Evolutionary conservation across 2,329 filamentous ascomycete genomes (phyloP).

Genomic region (Aspergillus ochraceoroseus): DNA sequence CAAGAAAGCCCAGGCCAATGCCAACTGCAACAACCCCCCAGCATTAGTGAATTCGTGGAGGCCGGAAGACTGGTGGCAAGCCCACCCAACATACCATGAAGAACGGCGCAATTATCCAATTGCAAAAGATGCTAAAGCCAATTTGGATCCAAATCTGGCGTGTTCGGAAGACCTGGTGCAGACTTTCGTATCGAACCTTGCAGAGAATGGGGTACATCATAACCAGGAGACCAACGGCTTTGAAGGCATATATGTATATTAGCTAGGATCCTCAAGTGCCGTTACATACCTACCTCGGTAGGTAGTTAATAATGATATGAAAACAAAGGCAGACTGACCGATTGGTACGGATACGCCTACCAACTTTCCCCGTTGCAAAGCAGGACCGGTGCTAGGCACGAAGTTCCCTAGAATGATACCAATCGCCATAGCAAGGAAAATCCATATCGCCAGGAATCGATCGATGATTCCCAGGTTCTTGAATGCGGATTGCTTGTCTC

Average conservation of each 20-base stretch:
- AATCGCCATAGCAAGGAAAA: slow-evolving; percentile 69
- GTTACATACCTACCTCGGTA: not conserved
- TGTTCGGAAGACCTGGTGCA: slow-evolving; percentile 62
- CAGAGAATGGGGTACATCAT: slow-evolving; percentile 96
- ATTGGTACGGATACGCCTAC: slow-evolving; percentile 65
- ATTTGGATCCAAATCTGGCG: slow-evolving; percentile 70
- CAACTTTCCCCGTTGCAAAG: slow-evolving; percentile 65
- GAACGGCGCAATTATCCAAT: slow-evolving; percentile 78
- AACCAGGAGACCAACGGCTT: slow-evolving; percentile 72
- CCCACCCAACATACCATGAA: too few species aligned
- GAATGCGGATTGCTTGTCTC: too few species aligned
- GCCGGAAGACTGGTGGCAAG: too few species aligned
- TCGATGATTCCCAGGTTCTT: slow-evolving; percentile 20
- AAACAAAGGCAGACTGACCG: slow-evolving; percentile 40
- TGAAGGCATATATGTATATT: too few species aligned
- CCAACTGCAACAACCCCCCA: slow-evolving; percentile 39
- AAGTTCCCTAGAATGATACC: slow-evolving; percentile 73
- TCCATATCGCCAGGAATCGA: slow-evolving; percentile 53
- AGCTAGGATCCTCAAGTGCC: not conserved
- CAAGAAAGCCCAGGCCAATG: slow-evolving; percentile 49
- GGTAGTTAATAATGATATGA: too few species aligned
- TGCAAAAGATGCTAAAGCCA: slow-evolving; percentile 66
- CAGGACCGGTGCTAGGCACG: slow-evolving; percentile 55
- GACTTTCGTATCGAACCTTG: slow-evolving; percentile 72
- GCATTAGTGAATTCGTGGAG: slow-evolving; percentile 12